Evolutionary conservation across 2,329 filamentous ascomycete species (phyloP), one percentile per base, ranked within the genome.

Genomic region (Pseudogymnoascus sp.): DNA sequence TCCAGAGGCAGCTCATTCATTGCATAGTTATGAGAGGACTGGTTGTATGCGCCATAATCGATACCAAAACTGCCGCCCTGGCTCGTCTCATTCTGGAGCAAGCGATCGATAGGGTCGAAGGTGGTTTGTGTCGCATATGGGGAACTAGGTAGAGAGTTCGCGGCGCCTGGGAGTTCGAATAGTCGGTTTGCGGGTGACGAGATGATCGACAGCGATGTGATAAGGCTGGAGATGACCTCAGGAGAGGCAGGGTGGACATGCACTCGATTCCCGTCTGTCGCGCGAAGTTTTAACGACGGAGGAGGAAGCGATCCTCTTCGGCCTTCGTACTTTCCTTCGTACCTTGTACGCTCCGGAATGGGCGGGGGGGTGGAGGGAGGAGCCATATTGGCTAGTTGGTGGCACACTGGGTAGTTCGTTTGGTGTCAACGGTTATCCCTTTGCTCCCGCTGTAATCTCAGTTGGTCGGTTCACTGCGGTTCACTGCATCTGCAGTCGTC

Each of bases 201-300:
- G 68, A 84, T 90, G 70, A 85, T 84, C 69, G 85, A 85, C 38
- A 88, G 80, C 62, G 82, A 91, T 67, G 87, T 90, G 76, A 89
- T 92, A 62, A 86, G 78, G 62, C 81, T 84, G 25, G 84, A 86
- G 64, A 88, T 91, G 72, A 92, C 83, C 72, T 90, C 87, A 64
- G 88, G 88, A n/a, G 72, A 74, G 5, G 72, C 72, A 14, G 72
- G 72, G 37, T 72, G 69, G 16, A 74, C 31, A 63, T 72, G 70
- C 36, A 73, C 65, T 34, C 70, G 68, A 63, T 73, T 73, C 28
- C 68, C 66, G 11, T 62, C 59, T 12, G 31, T 4, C 21, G 62
- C 18, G 21, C 59, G 59, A 28, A 67, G 61, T 60, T 66, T 67
- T 21, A 68, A 66, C 12, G 69, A 68, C 36, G 70, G 69, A 62